Conservation (phyloP, 2,329 filamentous ascomycete species). For the Ophiocordyceps camponoti-saundersi region DNA sequence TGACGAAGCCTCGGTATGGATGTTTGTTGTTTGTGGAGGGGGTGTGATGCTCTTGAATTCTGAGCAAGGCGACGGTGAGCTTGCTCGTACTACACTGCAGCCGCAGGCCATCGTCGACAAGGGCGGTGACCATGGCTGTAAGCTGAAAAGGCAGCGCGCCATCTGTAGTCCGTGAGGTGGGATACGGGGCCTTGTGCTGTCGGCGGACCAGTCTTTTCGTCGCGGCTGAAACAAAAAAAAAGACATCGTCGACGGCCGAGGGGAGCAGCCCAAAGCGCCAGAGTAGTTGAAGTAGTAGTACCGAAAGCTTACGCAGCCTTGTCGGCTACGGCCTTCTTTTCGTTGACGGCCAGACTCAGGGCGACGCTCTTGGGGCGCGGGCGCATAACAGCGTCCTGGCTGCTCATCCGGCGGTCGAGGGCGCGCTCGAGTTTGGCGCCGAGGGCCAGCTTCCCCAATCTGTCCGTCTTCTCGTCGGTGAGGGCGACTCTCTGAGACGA, state of each 20-base stretch:
- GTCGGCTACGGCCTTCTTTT: conserved; percentile 22
- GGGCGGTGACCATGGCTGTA: neutral
- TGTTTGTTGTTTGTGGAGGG: neutral
- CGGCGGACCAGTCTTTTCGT: too few species aligned
- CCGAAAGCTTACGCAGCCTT: conserved; percentile 9
- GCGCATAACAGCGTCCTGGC: conserved; percentile 78
- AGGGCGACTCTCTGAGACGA: conserved; percentile 57
- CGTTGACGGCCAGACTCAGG: conserved; percentile 5
- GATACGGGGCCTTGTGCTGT: too few species aligned
- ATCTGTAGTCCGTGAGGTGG: neutral
- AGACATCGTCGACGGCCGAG: neutral
- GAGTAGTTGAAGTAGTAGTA: neutral
- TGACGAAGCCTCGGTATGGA: neutral
- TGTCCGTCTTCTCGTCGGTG: conserved; percentile 63
- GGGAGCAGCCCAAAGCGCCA: too few species aligned
- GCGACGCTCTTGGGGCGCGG: conserved; percentile 22
- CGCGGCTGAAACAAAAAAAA: neutral
- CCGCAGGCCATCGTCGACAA: neutral
- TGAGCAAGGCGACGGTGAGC: neutral
- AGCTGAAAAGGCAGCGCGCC: neutral
- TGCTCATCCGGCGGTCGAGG: conserved; percentile 67
- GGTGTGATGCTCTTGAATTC: neutral
- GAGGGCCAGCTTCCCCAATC: conserved; percentile 71
- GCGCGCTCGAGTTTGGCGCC: conserved; percentile 84
- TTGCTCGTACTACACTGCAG: neutral